Conservation (phyloP, 1,284 basidiomycete species). For the Ceratobasidium sp. region DNA sequence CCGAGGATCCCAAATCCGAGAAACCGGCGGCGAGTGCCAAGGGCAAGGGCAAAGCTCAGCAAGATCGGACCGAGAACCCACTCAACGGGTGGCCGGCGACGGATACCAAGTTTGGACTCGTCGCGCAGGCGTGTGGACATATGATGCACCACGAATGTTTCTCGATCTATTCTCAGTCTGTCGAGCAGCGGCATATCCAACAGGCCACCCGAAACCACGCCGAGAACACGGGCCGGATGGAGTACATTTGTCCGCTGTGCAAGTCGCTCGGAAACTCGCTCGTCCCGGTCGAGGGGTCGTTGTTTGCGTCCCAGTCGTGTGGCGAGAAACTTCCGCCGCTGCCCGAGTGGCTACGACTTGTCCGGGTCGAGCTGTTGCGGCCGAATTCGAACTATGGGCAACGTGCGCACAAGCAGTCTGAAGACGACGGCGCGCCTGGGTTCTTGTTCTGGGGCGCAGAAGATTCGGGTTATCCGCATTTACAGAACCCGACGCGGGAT, state of each 20-base stretch:
- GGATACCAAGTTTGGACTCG: constrained; percentile 82
- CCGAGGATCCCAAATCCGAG: constrained; percentile 1
- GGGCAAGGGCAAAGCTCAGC: constrained; percentile 37
- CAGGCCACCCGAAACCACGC: constrained; percentile 96
- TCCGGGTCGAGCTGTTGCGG: constrained; percentile 83
- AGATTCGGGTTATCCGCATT: constrained; percentile 73
- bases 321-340: constrained; percentile 62
- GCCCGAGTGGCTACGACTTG: constrained; percentile 83
- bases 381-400: constrained; percentile 64
- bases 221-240: constrained; percentile 90
- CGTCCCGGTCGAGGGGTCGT: constrained; percentile 69
- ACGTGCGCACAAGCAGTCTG: constrained; percentile 69
- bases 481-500: constrained; percentile 63
- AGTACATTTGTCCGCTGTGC: constrained; percentile 98
- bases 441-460: constrained; percentile 87
- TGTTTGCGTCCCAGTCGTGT: constrained; percentile 41
- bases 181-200: constrained; percentile 87
- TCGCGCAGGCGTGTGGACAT: constrained; percentile 93
- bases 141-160: constrained; percentile 99
- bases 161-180: constrained; percentile 87
- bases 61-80: not conserved
- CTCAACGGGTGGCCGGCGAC: constrained; percentile 34
- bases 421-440: constrained; percentile 82
- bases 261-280: constrained; percentile 97
- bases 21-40: constrained; percentile 13